Conservation (phyloP, 2,329 filamentous ascomycete species). For the Colletotrichum sp. region DNA sequence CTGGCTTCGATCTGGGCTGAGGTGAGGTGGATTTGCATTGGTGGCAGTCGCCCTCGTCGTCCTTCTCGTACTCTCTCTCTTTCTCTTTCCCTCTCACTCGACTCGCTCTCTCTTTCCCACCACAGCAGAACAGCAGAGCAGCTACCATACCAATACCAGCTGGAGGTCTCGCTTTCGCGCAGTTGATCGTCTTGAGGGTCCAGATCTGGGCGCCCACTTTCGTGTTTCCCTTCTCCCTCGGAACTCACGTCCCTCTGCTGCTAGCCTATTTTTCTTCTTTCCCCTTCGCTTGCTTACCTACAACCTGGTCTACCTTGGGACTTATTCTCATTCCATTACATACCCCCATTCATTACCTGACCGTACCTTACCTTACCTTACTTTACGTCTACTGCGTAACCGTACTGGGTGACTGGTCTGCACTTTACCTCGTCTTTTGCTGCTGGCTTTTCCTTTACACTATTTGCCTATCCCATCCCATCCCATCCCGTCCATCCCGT, state of each 20-base stretch:
- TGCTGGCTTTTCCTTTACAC: not conserved
- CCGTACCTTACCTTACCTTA: not conserved
- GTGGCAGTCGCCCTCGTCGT: not conserved
- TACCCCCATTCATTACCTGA: not conserved
- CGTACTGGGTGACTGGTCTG: not conserved
- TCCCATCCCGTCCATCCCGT: not conserved
- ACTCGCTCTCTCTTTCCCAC: not conserved
- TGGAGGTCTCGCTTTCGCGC: not conserved
- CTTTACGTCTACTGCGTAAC: not conserved
- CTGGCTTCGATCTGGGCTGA: slow-evolving; percentile 8
- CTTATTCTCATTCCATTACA: not conserved
- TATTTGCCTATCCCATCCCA: not conserved
- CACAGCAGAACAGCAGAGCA: not conserved
- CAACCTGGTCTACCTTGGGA: not conserved
- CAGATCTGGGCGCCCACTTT: not conserved
- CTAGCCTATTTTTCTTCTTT: slow-evolving; percentile 9
- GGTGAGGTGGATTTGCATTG: not conserved
- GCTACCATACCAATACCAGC: not conserved
- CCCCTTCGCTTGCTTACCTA: slow-evolving; percentile 9
- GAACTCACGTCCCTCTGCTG: slow-evolving; percentile 4
- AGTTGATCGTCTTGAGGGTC: not conserved
- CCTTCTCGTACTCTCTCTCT: not conserved
- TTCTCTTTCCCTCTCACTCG: not conserved
- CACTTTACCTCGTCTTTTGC: not conserved
- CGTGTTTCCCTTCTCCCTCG: slow-evolving; percentile 4